Percentiles rank a stretch among this genome's conserved stretches.
These are phyloP conservation scores for Penicillium glabrum DNA, from an alignment of 2,329 filamentous ascomycete genomes.

Conservation along the genomic window DNA sequence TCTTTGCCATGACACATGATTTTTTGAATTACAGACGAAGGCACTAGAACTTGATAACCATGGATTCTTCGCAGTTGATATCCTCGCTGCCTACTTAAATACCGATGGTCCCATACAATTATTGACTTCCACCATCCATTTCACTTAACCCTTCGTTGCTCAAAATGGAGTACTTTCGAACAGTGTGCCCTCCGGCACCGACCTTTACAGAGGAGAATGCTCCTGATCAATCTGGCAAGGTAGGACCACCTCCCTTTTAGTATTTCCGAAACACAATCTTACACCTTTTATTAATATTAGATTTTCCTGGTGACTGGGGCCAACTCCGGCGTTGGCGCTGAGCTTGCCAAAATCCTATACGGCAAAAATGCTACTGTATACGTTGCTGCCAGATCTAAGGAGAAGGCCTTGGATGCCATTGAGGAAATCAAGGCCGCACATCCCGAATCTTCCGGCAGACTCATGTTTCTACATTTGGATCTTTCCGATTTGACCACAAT, in stretches of 20 bases:
- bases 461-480: slow-evolving; percentile 38
- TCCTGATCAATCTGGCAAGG: slow-evolving; percentile 19
- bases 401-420: slow-evolving; percentile 35
- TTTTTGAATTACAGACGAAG: not conserved
- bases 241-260: not conserved
- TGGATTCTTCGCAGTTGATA: not conserved
- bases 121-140: not conserved
- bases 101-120: not conserved
- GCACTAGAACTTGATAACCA: not conserved
- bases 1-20: not conserved
- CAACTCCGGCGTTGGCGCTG: slow-evolving; percentile 23
- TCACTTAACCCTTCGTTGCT: not conserved
- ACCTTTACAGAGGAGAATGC: slow-evolving; percentile 22
- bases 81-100: not conserved
- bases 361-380: slow-evolving; percentile 21
- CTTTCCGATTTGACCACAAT: slow-evolving; percentile 46
- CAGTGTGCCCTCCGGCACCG: slow-evolving; percentile 13
- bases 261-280: not conserved
- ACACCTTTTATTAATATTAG: not conserved
- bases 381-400: slow-evolving; percentile 27
- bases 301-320: slow-evolving; percentile 32
- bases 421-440: slow-evolving; percentile 21
- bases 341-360: slow-evolving; percentile 26
- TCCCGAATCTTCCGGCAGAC: slow-evolving; percentile 1
- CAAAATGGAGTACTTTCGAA: not conserved